These are phyloP conservation scores for Saccharomycopsis synnaedendra DNA, from an alignment of 805 yeast species.

Conservation along the genomic window DNA sequence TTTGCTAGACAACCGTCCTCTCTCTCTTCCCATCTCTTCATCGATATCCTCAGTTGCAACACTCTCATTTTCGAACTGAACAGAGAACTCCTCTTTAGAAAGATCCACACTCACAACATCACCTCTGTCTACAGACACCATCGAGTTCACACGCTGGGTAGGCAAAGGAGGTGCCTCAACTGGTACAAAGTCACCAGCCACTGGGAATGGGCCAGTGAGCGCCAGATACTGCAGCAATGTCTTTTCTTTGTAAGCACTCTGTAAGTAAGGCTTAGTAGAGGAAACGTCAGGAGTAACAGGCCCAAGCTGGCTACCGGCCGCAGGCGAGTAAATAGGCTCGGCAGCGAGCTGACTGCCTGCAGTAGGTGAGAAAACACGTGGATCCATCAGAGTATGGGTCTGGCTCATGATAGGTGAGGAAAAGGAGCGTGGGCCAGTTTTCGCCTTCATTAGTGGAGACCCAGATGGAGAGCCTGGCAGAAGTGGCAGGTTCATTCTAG, in stretches of 20 bases:
- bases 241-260: neutral
- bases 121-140: neutral
- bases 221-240: neutral
- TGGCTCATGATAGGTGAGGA: no score
- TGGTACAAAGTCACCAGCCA: neutral
- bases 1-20: neutral
- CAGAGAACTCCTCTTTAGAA: neutral
- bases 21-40: neutral
- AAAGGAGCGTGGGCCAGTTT: no score
- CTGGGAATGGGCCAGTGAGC: constrained; percentile 3
- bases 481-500: no score
- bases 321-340: no score
- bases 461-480: no score
- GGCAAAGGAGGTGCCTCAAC: neutral
- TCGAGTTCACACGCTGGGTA: neutral
- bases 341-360: no score
- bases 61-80: constrained; percentile 6
- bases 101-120: neutral
- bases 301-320: no score
- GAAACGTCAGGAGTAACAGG: no score
- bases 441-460: no score
- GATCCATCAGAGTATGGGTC: no score
- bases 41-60: constrained; percentile 5
- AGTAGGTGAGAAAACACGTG: no score
- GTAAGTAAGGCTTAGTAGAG: no score